These are phyloP conservation scores for Phaseolus coccineus DNA, from an alignment of 331 rosid species.

Conservation along the genomic window DNA sequence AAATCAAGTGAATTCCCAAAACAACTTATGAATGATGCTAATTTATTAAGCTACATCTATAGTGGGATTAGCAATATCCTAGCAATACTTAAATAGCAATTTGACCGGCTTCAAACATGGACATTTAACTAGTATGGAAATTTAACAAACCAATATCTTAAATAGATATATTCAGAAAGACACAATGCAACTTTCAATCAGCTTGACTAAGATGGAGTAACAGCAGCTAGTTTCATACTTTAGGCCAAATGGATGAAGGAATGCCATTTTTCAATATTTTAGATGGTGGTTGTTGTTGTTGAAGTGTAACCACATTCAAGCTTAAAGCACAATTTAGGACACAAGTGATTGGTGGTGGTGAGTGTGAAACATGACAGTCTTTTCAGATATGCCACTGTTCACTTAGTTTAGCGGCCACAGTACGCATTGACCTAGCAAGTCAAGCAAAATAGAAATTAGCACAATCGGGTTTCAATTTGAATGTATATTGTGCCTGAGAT, in stretches of 20 bases:
- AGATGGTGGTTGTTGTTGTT: slow-evolving; percentile 31
- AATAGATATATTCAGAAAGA: slow-evolving; percentile 11
- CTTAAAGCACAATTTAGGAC: slow-evolving; percentile 19
- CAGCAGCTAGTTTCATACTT: slow-evolving; percentile 18
- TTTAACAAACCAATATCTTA: background rate
- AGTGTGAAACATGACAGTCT: slow-evolving; percentile 19
- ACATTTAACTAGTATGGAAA: slow-evolving; percentile 1
- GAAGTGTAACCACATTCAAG: slow-evolving; percentile 35
- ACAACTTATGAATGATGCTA: background rate
- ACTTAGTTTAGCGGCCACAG: slow-evolving; percentile 3
- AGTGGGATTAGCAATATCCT: slow-evolving; percentile 14
- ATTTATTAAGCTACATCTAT: background rate
- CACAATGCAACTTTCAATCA: slow-evolving; percentile 22
- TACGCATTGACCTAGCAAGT: background rate
- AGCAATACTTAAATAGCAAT: slow-evolving; percentile 13
- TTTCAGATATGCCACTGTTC: slow-evolving; percentile 18
- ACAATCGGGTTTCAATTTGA: background rate
- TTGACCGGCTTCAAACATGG: slow-evolving; percentile 30
- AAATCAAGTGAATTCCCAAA: background rate
- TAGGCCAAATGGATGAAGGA: slow-evolving; percentile 20
- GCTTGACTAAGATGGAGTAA: slow-evolving; percentile 30
- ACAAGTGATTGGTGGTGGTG: slow-evolving; percentile 2
- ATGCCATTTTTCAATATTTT: slow-evolving; percentile 12
- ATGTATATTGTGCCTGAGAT: background rate
- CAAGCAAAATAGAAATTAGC: background rate